A percentile compares a stretch with the other conserved stretches of the same genome.
phyloP scores from a whole-genome alignment of 2,329 filamentous ascomycete genomes.

The Colletotrichum viniferum region DNA sequence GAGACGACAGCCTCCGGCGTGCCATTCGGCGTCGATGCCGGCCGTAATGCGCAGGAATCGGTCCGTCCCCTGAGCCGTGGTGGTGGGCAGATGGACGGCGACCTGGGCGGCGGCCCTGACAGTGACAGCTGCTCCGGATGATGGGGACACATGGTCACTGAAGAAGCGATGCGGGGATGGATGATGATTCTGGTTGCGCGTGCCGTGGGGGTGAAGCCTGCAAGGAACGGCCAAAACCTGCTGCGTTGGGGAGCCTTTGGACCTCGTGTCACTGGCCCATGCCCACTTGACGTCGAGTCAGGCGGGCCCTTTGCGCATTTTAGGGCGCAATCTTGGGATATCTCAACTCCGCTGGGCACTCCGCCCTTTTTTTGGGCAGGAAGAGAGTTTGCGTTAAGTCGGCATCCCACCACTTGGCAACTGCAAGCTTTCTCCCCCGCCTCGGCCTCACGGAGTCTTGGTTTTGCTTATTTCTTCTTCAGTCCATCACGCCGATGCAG shows the following conservation, averaged over 20 bases:
- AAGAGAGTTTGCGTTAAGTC: neutral
- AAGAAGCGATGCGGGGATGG: neutral
- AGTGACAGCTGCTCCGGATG: neutral
- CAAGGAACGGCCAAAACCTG: neutral
- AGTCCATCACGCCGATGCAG: neutral
- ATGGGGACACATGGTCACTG: neutral
- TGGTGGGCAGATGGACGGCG: neutral
- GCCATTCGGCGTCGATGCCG: conserved; percentile 7
- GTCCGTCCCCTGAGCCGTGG: conserved; percentile 1
- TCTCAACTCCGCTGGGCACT: neutral
- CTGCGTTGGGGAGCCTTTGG: neutral
- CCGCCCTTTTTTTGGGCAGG: neutral
- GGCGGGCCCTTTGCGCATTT: neutral
- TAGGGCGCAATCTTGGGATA: neutral
- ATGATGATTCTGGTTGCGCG: neutral
- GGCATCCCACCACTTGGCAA: neutral
- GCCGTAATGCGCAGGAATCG: conserved; percentile 9
- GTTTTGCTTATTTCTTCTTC: neutral
- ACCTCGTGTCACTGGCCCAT: neutral
- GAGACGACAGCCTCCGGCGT: neutral
- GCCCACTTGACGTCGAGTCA: conserved; percentile 4
- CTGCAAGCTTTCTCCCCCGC: neutral
- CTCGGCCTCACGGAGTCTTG: neutral
- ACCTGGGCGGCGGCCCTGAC: neutral
- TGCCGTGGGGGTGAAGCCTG: neutral